Evolutionary conservation across 345 rosid genomes (phyloP), one percentile per base, ranked within the genome.

Genomic region (Geranium brycei): DNA sequence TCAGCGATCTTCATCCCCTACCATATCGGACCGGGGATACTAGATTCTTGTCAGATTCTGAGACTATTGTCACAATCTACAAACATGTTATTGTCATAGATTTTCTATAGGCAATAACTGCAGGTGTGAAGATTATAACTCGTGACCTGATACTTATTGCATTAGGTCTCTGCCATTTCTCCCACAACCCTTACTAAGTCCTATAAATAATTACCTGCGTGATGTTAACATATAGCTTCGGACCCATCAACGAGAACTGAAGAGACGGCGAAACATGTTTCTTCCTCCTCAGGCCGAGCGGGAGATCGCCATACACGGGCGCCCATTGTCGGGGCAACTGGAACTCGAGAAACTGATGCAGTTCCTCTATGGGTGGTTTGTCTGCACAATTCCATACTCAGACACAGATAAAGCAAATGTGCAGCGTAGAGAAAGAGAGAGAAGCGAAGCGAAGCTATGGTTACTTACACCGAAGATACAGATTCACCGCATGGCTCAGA

Each of bases 281-380:
- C 64, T 79, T 74, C 71, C 78, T 81, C 77, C 80, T 82, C 56
- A 81, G 91, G 57, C 89, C 80, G 56, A 93, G 96, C 69, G 97
- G 95, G 59, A 90, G 90, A 69, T 93, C 96, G 31, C 92, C 77
- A n/a, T 88, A 93, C 18, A 86, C 81, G 0, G 99, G 99, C 68
- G 97, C 97, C 99, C 99, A 93, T 66, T 88, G 89, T 68, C 96
- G 87, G 68, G 96, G 96, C 66, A 93, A 78, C 69, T 93, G 99
- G 76, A 93, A 93, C 72, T 93, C 99, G 16, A 93, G 83, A 76
- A 93, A 93, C 62, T 83, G 92, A 55, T 85, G 85, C 56, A 93
- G 86, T 61, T 93, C 99, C 76, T 93, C 99, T 71, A 86, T 83
- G 1, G 76, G 89, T 55, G 99, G 99, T 74, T 90, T 93, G 66